Conservation (phyloP, 208 protist genomes). For the Tritrichomonas musculus region DNA sequence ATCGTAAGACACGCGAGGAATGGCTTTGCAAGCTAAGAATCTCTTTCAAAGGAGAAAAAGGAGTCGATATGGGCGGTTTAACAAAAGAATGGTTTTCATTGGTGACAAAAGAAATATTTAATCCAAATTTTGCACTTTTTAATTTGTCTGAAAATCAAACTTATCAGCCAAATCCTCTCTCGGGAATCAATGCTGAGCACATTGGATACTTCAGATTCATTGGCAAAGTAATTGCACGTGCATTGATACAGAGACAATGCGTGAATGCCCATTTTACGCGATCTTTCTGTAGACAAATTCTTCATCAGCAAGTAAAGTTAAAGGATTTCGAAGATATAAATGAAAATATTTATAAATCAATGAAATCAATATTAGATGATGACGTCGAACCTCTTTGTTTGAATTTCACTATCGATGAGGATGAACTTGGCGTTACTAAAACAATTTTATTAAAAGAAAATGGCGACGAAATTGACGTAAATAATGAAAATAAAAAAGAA, state of each 20-base stretch:
- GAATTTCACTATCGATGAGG: constrained; percentile 79
- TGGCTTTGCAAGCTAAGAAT: too few species aligned
- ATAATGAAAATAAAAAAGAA: constrained; percentile 85
- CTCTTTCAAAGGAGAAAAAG: too few species aligned
- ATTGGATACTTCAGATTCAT: too few species aligned
- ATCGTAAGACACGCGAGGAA: too few species aligned
- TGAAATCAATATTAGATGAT: constrained; percentile 80
- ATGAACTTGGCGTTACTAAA: constrained; percentile 75
- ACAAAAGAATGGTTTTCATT: too few species aligned
- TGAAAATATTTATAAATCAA: constrained; percentile 76
- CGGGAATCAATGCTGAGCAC: too few species aligned
- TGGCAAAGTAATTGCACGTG: too few species aligned
- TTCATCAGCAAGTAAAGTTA: constrained; percentile 75
- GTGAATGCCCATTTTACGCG: constrained; percentile 92
- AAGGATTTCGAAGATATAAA: constrained; percentile 88
- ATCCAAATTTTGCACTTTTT: too few species aligned
- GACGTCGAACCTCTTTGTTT: constrained; percentile 73
- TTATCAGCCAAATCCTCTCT: too few species aligned
- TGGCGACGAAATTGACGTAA: constrained; percentile 78
- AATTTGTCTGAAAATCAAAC: too few species aligned
- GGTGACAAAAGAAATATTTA: too few species aligned
- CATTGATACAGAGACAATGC: constrained; percentile 71
- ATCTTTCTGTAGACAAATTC: constrained; percentile 93
- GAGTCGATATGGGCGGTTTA: too few species aligned
- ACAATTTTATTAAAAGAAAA: constrained; percentile 77